A percentile compares a stretch with the other conserved stretches of the same genome.
These are phyloP conservation scores for Neopestalotiopsis clavispora DNA, from an alignment of 2,329 filamentous ascomycete genomes.

Conservation along the genomic window DNA sequence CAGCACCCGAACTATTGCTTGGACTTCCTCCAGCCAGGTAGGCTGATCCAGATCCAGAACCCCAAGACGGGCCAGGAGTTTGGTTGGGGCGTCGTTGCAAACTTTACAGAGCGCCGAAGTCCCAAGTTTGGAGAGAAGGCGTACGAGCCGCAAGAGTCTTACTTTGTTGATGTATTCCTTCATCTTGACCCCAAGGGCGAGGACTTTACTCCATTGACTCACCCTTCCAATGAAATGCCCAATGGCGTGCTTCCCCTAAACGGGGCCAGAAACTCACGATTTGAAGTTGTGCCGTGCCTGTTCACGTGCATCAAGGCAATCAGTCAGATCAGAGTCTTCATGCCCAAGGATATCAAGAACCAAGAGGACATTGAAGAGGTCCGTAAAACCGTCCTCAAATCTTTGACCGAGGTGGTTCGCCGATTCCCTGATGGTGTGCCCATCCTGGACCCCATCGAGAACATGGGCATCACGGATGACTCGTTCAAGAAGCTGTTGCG, in stretches of 20 bases:
- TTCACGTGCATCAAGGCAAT: conserved; percentile 85
- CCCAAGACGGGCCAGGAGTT: conserved; percentile 74
- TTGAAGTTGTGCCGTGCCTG: conserved; percentile 86
- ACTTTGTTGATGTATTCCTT: conserved; percentile 83
- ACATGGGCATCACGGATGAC: conserved; percentile 93
- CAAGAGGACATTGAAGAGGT: conserved; percentile 69
- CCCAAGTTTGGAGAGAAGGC: conserved; percentile 72
- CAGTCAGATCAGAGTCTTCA: conserved; percentile 80
- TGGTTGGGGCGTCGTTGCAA: conserved; percentile 90
- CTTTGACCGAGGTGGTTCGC: conserved; percentile 77
- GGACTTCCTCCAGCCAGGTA: conserved; percentile 85
- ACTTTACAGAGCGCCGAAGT: conserved; percentile 68
- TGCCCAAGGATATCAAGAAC: conserved; percentile 77
- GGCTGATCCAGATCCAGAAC: conserved; percentile 84
- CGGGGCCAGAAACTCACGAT: conserved; percentile 68
- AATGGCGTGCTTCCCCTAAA: conserved; percentile 68
- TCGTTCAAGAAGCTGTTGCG: conserved; percentile 90
- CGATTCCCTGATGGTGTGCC: conserved; percentile 93
- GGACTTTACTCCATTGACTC: conserved; percentile 44
- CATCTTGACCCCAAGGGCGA: conserved; percentile 57
- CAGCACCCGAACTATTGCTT: conserved; percentile 88
- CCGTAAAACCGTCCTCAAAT: conserved; percentile 69
- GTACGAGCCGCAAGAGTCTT: conserved; percentile 74
- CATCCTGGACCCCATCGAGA: conserved; percentile 88
- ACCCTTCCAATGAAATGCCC: conserved; percentile 54